phyloP scores from a whole-genome alignment of 345 rosid species.

The Aegle marmelos region DNA sequence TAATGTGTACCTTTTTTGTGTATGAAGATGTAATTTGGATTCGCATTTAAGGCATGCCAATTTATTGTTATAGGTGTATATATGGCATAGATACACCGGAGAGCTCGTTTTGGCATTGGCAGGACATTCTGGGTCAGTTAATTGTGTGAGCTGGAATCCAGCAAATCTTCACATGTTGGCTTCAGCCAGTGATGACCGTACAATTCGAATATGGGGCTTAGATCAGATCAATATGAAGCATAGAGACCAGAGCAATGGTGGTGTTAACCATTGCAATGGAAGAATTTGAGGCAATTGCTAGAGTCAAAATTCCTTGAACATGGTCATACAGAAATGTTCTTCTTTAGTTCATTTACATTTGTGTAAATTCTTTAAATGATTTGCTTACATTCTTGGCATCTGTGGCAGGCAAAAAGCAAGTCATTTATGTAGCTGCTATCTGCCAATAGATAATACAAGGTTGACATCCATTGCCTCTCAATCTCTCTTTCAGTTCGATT shows the following conservation, averaged over 20 bases:
- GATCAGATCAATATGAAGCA: conserved; percentile 32
- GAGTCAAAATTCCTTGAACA: background rate
- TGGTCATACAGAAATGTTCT: background rate
- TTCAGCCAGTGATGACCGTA: conserved; percentile 66
- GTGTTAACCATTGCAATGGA: conserved; percentile 28
- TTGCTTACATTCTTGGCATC: conserved; percentile 18
- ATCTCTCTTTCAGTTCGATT: background rate
- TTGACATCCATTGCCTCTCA: background rate
- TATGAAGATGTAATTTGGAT: background rate
- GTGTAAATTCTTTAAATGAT: conserved; percentile 23
- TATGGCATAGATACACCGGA: conserved; percentile 61
- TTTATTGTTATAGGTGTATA: conserved; percentile 47
- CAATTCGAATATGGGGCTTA: conserved; percentile 75
- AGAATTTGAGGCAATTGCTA: conserved; percentile 17
- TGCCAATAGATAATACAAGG: conserved; percentile 14
- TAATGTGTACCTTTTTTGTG: background rate
- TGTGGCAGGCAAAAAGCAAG: conserved; percentile 18
- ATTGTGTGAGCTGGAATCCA: conserved; percentile 79
- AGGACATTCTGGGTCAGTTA: conserved; percentile 70
- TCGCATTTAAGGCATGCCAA: background rate
- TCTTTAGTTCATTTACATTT: conserved; percentile 19
- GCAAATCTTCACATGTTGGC: conserved; percentile 67
- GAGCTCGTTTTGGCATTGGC: conserved; percentile 45
- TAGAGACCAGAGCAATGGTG: conserved; percentile 23
- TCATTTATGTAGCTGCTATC: conserved; percentile 12